phyloP scores from a whole-genome alignment of 2,329 filamentous ascomycete species.

The Cephalotrichum gorgonifer region DNA sequence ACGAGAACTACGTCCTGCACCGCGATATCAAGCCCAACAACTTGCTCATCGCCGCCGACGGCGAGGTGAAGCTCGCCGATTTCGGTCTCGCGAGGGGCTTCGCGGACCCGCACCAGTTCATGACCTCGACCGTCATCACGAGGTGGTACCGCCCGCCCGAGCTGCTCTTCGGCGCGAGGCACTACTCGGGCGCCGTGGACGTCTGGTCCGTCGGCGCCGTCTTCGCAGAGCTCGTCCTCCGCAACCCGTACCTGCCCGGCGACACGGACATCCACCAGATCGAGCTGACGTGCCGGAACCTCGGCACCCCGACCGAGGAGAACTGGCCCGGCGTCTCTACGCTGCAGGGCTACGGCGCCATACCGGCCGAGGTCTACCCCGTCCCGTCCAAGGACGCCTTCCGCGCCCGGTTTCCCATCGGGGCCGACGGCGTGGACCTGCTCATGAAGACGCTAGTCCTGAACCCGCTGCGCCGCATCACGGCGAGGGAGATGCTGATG shows the following conservation, averaged over 20 bases:
- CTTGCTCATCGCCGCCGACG: constrained; percentile 83
- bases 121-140: constrained; percentile 94
- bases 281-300: constrained; percentile 68
- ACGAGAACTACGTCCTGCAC: constrained; percentile 87
- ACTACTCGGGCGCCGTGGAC: constrained; percentile 86
- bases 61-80: constrained; percentile 92
- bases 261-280: constrained; percentile 83
- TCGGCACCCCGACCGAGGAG: constrained; percentile 86
- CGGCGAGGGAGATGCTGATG: constrained; percentile 64
- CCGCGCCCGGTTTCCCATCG: constrained; percentile 67
- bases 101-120: constrained; percentile 74
- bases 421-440: constrained; percentile 74
- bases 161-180: constrained; percentile 78
- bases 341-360: constrained; percentile 64
- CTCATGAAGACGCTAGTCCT: constrained; percentile 76
- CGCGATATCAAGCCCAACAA: constrained; percentile 99
- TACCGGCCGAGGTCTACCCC: constrained; percentile 48
- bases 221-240: constrained; percentile 80
- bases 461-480: constrained; percentile 78
- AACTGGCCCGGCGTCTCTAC: constrained; percentile 89
- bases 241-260: constrained; percentile 74
- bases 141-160: constrained; percentile 95
- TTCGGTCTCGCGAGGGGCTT: constrained; percentile 89
- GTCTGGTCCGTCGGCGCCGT: constrained; percentile 91
- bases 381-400: constrained; percentile 63